Evolutionary conservation across 257 asterid genomes (phyloP), one percentile per base, ranked within the genome.

Genomic region (Solanum corneliomulleri): DNA sequence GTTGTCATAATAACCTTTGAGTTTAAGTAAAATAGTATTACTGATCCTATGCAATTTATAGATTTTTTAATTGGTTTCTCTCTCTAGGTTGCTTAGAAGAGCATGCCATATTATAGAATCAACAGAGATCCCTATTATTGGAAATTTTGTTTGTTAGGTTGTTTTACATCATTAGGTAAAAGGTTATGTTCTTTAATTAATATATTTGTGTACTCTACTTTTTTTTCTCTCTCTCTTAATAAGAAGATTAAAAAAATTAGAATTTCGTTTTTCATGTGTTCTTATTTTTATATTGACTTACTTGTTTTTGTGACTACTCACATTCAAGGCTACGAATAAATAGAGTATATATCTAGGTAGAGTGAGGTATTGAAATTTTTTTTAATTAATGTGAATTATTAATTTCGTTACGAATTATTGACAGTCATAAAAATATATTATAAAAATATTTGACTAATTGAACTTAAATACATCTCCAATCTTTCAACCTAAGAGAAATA

Each of bases 111-210:
- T 35, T 39, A 58, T 84, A 64, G 64, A 41, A 84, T 39, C 86
- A 88, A 91, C 90, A 88, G 70, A 88, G 92, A 91, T 89, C 90
- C 93, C 92, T 89, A 93, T 92, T 89, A 93, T 92, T 78, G 88
- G 84, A 85, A 89, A 90, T 86, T 87, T 66, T 90, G 92, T 93
- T 93, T 90, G 98, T 93, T 92, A 91, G 91, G 88, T 14, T 80
- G 86, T 94, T 92, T 90, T 88, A 93, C 93, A 94, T 94, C 98
- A 90, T 94, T 95, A 94, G 98, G 98, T 95, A 84, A 93, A 92
- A 92, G 90, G 97, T 85, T 82, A 85, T 92, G 92, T 90, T 91
- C 92, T 62, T 68, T 86, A 16, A 52, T 52, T 31, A 68, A 86
- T 84, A 92, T 68, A 72, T 89, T 31, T 84, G 49, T 23, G 4